Conservation (phyloP, 2,329 filamentous ascomycete species). For the Alternaria gansuensis region DNA sequence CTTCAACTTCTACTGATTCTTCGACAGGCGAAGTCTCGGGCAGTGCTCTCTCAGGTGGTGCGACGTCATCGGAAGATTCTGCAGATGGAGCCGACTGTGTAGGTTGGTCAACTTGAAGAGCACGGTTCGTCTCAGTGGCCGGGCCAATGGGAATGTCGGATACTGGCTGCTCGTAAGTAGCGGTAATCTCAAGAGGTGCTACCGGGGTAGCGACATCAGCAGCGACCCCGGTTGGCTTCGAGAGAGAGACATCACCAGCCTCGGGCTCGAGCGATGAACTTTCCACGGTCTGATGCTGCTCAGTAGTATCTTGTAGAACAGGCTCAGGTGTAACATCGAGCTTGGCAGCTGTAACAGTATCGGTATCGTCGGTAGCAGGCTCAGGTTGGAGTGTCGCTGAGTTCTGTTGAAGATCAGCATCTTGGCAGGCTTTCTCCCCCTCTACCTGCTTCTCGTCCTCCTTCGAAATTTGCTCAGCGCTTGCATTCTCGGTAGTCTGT, state of each 20-base stretch:
- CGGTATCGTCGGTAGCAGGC: background rate
- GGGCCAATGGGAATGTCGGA: background rate
- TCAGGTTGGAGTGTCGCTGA: background rate
- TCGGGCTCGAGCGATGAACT: background rate
- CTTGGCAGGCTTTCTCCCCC: slow-evolving; percentile 22
- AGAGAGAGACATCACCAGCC: background rate
- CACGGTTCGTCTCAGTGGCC: background rate
- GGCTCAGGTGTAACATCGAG: background rate
- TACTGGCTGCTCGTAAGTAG: background rate
- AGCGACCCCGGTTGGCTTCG: background rate
- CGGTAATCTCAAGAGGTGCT: background rate
- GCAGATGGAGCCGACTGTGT: background rate
- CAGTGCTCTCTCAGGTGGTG: background rate
- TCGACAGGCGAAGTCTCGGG: slow-evolving; percentile 10
- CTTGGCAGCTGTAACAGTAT: background rate
- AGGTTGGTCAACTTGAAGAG: background rate
- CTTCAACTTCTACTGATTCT: background rate
- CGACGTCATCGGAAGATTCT: background rate
- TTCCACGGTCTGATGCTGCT: background rate
- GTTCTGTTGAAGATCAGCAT: slow-evolving; percentile 7
- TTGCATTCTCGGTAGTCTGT: too few species aligned
- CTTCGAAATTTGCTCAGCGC: slow-evolving; percentile 26
- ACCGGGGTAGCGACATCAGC: background rate
- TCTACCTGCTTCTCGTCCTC: slow-evolving; percentile 35
- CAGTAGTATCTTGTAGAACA: background rate